phyloP scores from a whole-genome alignment of 176 grass and related monocot species.

The Hyparrhenia diplandra region DNA sequence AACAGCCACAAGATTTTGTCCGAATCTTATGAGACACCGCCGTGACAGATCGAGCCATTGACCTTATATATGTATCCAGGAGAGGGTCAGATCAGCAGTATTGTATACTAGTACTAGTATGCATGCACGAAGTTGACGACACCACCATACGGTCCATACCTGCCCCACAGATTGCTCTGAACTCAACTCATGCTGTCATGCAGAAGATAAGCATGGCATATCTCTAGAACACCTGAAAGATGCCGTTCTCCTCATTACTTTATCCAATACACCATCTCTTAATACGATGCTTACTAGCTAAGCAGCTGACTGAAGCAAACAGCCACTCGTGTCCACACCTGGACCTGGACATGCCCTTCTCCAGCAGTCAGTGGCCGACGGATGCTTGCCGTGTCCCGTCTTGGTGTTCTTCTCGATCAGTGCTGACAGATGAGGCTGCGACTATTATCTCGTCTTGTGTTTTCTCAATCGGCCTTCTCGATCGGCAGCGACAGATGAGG shows the following conservation, averaged over 20 bases:
- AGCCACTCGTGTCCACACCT: neutral
- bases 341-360: neutral
- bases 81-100: conserved; percentile 1
- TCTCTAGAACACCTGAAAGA: neutral
- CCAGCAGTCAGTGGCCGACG: neutral
- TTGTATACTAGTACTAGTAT: too few relatives aligned
- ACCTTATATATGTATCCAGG: neutral
- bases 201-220: neutral
- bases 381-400: neutral
- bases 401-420: neutral
- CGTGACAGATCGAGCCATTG: conserved; percentile 7
- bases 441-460: too few relatives aligned
- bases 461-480: too few relatives aligned
- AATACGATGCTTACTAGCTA: neutral
- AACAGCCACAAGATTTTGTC: conserved; percentile 3
- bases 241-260: neutral
- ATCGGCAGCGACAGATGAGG: neutral
- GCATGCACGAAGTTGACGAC: neutral
- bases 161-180: neutral
- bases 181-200: too few relatives aligned
- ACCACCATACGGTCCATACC: neutral
- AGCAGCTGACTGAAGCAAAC: conserved; percentile 16
- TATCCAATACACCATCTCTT: neutral
- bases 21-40: neutral
- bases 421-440: neutral